Evolutionary conservation across 331 rosid genomes (phyloP), one percentile per base, ranked within the genome.

Genomic region (Prunus yedoensis): DNA sequence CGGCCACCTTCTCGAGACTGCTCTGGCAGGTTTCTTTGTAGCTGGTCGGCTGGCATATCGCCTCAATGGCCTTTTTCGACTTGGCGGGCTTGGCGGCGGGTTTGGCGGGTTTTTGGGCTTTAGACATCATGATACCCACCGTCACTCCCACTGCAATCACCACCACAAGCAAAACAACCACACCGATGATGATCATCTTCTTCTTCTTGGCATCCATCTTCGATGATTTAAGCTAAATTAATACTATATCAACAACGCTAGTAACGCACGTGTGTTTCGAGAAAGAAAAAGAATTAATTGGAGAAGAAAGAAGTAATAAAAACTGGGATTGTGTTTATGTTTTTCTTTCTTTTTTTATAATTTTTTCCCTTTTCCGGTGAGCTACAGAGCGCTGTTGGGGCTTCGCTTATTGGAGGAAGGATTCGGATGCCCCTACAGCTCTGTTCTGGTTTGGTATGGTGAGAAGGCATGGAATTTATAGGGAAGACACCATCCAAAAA

Each of bases 71-170:
- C 66, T 67, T 88, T 7, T 66, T 66, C 5, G 58, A 77, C 43
- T 6, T 38, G 43, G 43, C 43, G 5, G 43, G 9, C 43, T 38
- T 38, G 1, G 79, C 0, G 8, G 68, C 15, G 25, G 41, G 20
- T 23, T 38, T 12, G 0, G 38, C 68, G 3, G 38, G 41, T 10
- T 23, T 28, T 10, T 59, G 45, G 43, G 21, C n/a, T 23, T 38
- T 38, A 38, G 43, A 38, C 7, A n/a, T 50, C 8, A 27, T 80
- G 12, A 91, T 65, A 1, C 94, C 94, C 0, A 90, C 87, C 0
- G 80, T n/a, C 74, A 86, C 76, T 13, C 88, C 86, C 0, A 85
- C 89, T 1, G 90, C 87, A 87, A 85, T 82, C 43, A 85, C 86
- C 17, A 88, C 80, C 38, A 83, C 58, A 53, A 87, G 58, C 62